Evolutionary conservation across 139 green algal genomes (phyloP).

Genomic region (Mesostigma viride): DNA sequence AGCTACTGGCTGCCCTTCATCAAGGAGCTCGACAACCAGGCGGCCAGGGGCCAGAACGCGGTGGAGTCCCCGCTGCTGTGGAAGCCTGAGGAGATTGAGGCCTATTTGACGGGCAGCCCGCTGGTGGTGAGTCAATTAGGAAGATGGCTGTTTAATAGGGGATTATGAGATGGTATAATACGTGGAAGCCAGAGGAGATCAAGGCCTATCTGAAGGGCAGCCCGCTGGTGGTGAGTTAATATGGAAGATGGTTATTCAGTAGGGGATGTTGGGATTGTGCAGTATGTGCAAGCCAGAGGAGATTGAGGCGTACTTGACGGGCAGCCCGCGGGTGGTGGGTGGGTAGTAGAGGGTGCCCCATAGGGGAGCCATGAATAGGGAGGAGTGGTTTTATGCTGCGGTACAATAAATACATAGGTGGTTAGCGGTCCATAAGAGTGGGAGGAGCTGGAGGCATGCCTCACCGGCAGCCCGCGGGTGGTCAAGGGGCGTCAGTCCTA

Average conservation of each 20-base stretch:
- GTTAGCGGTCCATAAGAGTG: too few species aligned
- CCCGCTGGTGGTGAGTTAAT: conserved; percentile 53
- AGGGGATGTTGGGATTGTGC: too few species aligned
- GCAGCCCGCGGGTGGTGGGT: conserved; percentile 56
- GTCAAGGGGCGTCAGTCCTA: too few species aligned
- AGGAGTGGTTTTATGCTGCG: too few species aligned
- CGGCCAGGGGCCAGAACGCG: conserved; percentile 50
- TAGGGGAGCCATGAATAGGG: too few species aligned
- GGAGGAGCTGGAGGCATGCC: too few species aligned
- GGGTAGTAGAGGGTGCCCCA: too few species aligned
- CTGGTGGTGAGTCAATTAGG: conserved; percentile 49
- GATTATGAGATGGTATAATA: too few species aligned
- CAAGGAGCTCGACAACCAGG: conserved; percentile 71
- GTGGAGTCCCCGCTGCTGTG: conserved; percentile 71
- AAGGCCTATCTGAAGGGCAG: conserved; percentile 54
- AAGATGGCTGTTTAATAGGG: too few species aligned
- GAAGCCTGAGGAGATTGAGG: conserved; percentile 52
- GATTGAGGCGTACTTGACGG: conserved; percentile 49
- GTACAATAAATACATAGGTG: too few species aligned
- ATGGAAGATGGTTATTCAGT: too few species aligned
- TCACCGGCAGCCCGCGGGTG: too few species aligned
- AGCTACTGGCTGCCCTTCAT: conserved; percentile 76
- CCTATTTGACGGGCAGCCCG: conserved; percentile 60
- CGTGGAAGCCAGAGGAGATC: conserved; percentile 63
- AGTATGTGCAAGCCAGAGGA: conserved; percentile 64